Base-by-base conservation (phyloP, 2,329 filamentous ascomycete species). In the Xylaria arbuscula region DNA sequence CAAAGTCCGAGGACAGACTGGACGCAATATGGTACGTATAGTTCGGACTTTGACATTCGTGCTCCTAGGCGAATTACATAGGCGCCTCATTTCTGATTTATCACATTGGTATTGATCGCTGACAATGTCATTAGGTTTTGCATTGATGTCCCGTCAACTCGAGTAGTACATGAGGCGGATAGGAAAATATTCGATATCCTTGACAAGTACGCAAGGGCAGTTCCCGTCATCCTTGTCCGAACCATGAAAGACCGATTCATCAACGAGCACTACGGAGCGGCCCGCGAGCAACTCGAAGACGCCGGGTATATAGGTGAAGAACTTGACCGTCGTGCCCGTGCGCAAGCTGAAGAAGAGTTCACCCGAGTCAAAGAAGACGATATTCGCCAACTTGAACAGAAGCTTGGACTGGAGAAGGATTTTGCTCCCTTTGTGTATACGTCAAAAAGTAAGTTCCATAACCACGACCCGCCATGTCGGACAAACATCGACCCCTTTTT, bases 191-290 rank as follows among this genome's bases (percentile, higher is more conserved):
- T 76, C 22, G 64, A 73, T 19, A 62, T 70, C 11, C 70, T 76
- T 3, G 68, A 70, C 4, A 64, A 66, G 24, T 70, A 70, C n/a
- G 68, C 70, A 4, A 66, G 72, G 4, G 59, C 64, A 17, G 71
- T 73, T 4, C 75, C 74, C 1, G 72, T 76, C 0, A 61, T 76
- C 19, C 60, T 76, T 7, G 73, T 76, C 19, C 73, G 75, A 6
- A 76, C 74, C 0, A 76, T 75, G 64, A 76, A 76, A 66, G 75
- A 76, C 36, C 68, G 72, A 55, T 75, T 73, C 32, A 59, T 76
- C n/a, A 73, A 74, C 42, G 68, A 73, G n/a, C 64, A 74, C 38
- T 71, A 73, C 51, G 72, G 67, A 50, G 71, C 59, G 10, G 62
- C 67, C 1, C 57, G 71, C 2, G 68, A 72, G 11, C 69, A 73